Evolutionary conservation across 108 stramenopile species (phyloP).

Genomic region (Parietichytrium sp.): DNA sequence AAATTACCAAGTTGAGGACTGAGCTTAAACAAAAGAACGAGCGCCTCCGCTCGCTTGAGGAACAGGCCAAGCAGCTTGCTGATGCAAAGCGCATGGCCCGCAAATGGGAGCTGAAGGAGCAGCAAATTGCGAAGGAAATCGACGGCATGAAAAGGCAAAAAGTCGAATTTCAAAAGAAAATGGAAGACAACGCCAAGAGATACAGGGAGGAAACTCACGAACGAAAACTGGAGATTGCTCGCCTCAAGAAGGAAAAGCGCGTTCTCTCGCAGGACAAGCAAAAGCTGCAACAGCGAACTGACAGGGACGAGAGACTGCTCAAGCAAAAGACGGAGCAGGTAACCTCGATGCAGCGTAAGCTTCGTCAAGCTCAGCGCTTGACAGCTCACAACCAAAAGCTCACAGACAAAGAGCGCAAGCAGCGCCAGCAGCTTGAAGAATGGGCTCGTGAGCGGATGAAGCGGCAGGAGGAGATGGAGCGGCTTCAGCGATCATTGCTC

Average conservation of each 20-base stretch:
- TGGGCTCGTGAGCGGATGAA: conserved; percentile 39
- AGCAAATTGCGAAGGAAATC: neutral
- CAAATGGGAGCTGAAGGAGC: conserved; percentile 36
- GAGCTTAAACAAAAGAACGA: conserved; percentile 35
- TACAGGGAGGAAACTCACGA: conserved; percentile 5
- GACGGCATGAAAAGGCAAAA: conserved; percentile 36
- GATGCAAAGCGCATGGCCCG: conserved; percentile 34
- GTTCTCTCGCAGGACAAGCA: neutral
- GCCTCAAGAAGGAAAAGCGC: conserved; percentile 34
- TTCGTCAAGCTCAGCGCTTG: conserved; percentile 26
- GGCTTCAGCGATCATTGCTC: conserved; percentile 7
- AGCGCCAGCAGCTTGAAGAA: conserved; percentile 18
- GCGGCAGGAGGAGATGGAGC: conserved; percentile 28
- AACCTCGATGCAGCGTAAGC: conserved; percentile 26
- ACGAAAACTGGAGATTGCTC: conserved; percentile 21
- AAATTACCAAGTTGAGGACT: conserved; percentile 6
- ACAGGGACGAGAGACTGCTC: conserved; percentile 20
- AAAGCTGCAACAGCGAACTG: neutral
- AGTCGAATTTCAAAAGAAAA: neutral
- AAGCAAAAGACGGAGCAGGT: conserved; percentile 42
- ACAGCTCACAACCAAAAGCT: conserved; percentile 16
- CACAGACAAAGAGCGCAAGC: conserved; percentile 39
- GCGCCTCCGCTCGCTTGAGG: conserved; percentile 9
- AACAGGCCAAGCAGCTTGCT: conserved; percentile 32
- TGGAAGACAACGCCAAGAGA: conserved; percentile 41